Evolutionary conservation across 495 filamentous ascomycete species (phyloP), one percentile per base, ranked within the genome.

Genomic region (Penicillium canariense): DNA sequence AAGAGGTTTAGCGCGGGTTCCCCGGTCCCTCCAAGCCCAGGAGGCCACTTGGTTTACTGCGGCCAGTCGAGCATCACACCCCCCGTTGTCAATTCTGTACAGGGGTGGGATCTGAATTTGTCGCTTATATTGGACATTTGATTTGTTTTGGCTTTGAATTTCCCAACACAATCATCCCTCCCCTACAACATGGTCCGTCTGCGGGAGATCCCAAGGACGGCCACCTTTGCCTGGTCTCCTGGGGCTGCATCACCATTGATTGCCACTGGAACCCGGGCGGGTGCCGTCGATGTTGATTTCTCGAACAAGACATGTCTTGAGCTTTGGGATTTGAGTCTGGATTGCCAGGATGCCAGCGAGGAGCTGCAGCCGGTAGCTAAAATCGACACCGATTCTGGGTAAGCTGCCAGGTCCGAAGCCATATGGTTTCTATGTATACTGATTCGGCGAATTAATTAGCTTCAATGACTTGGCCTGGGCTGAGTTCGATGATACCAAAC

Each of bases 401-500:
- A 83, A 65, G 73, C 54, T 48, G 45, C 27, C 15, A 3, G 32
- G 39, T 34, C 18, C 3, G 15, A 22, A 43, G 42, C 17, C 50
- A 35, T 14, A 36, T 26, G 40, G 35, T 26, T 7, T 32, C 40
- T 9, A 1, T 10, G 12, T 8, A 10, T 49, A 30, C 63, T 68
- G 34, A 69, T 43, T 15, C 28, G 15, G 25, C 46, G 15, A 31
- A 15, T 28, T 43, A 3, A 11, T 48, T 66, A 96, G 94, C 54
- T 99, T 99, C 76, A 91, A 97, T 68, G 93, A 97, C 66, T 87
- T 99, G 62, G 91, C 92, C 47, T 99, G 94, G 94, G 86, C 88
- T 30, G 82, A 86, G 61, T 85, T 87, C 42, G 88, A 83, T 56
- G 85, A 87, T 44, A 86, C 88, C 50, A 81, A 88, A 55, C 77